phyloP scores from a whole-genome alignment of 345 rosid genomes.

The Dovyalis caffra region DNA sequence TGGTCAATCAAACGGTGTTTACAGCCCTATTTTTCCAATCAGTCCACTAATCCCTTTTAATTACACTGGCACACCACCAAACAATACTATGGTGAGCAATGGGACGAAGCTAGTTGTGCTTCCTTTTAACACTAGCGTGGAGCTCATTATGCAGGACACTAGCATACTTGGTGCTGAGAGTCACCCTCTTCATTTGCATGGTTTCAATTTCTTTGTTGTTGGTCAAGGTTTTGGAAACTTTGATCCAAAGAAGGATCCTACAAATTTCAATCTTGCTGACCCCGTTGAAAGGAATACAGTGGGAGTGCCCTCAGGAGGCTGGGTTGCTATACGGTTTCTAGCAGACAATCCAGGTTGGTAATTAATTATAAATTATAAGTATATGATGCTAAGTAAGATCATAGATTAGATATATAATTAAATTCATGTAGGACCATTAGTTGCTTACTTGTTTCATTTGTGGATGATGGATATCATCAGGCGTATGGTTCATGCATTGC shows the following conservation, averaged over 20 bases:
- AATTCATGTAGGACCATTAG: neutral
- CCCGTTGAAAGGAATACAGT: conserved; percentile 20
- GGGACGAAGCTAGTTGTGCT: conserved; percentile 14
- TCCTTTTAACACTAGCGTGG: conserved; percentile 16
- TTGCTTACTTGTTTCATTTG: neutral
- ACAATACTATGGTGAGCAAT: conserved; percentile 16
- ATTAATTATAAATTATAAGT: neutral
- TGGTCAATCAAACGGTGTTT: conserved; percentile 15
- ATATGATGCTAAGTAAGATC: neutral
- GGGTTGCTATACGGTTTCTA: conserved; percentile 17
- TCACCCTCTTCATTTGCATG: conserved; percentile 19
- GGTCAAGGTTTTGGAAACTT: conserved; percentile 22
- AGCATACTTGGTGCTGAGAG: conserved; percentile 13
- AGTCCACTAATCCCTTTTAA: conserved; percentile 8
- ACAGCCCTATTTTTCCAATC: neutral
- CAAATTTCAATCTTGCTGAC: conserved; percentile 15
- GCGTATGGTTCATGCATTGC: conserved; percentile 20
- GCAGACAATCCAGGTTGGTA: conserved; percentile 21
- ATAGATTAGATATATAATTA: neutral
- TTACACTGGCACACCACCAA: conserved; percentile 16
- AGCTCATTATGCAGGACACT: conserved; percentile 19
- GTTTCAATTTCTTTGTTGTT: conserved; percentile 17
- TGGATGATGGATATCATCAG: neutral
- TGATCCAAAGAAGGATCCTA: conserved; percentile 1
- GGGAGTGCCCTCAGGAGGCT: conserved; percentile 20